These are phyloP conservation scores for Scortechinia acanthostroma DNA, from an alignment of 2,329 filamentous ascomycete genomes.

Conservation along the genomic window DNA sequence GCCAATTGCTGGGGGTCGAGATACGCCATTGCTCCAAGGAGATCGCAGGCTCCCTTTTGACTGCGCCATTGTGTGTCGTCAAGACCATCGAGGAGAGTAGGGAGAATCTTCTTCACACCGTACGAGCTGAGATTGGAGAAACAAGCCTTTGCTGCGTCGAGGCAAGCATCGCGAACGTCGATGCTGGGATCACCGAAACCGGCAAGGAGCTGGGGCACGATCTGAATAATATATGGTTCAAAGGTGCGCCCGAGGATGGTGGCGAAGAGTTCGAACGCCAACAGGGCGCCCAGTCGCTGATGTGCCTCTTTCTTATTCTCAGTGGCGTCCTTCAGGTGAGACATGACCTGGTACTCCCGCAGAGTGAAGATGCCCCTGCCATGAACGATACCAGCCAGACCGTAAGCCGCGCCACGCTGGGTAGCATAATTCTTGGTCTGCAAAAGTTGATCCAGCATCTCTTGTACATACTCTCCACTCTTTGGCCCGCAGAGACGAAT, in stretches of 20 bases:
- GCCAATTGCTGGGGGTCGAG: constrained; percentile 92
- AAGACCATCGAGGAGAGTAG: constrained; percentile 81
- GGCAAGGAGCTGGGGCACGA: constrained; percentile 81
- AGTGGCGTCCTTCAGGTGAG: constrained; percentile 70
- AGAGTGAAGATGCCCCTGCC: constrained; percentile 80
- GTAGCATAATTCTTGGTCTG: constrained; percentile 86
- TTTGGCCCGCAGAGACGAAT: constrained; percentile 74
- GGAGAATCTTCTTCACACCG: constrained; percentile 89
- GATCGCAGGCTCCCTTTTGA: constrained; percentile 95
- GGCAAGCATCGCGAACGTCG: constrained; percentile 85
- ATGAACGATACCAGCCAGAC: constrained; percentile 79
- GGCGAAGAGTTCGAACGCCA: constrained; percentile 86
- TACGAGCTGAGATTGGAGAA: constrained; percentile 91
- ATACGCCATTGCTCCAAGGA: constrained; percentile 96
- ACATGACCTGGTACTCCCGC: constrained; percentile 79
- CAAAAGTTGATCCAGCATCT: constrained; percentile 75
- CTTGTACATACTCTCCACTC: constrained; percentile 71
- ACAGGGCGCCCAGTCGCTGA: constrained; percentile 78
- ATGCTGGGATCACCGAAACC: constrained; percentile 83
- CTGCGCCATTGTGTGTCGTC: constrained; percentile 96
- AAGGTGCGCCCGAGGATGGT: constrained; percentile 81
- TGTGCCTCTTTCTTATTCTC: constrained; percentile 93
- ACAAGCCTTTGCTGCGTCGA: constrained; percentile 88
- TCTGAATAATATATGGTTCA: constrained; percentile 92
- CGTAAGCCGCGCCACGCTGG: constrained; percentile 88